Evolutionary conservation across 495 filamentous ascomycete species (phyloP).

Genomic region (Trichoderma gamsii): DNA sequence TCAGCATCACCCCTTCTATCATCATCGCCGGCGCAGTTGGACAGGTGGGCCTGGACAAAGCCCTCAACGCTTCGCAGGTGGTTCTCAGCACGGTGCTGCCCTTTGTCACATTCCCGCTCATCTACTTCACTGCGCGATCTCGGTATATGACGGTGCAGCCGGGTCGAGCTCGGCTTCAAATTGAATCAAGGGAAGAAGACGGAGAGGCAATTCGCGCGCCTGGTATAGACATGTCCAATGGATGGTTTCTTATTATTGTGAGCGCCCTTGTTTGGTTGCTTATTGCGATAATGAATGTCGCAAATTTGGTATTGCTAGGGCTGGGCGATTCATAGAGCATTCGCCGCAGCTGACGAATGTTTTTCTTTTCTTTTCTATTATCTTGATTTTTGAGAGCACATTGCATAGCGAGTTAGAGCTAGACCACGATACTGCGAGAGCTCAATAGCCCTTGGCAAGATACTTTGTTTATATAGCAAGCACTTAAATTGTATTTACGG

Average conservation of each 20-base stretch:
- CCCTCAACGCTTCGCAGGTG: slow-evolving; percentile 73
- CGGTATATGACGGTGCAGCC: slow-evolving; percentile 70
- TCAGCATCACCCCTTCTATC: slow-evolving; percentile 75
- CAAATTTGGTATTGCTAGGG: slow-evolving; percentile 63
- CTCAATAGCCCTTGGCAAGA: no score
- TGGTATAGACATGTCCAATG: slow-evolving; percentile 55
- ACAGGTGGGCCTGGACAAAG: slow-evolving; percentile 60
- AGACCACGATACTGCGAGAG: no score
- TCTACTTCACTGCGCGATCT: slow-evolving; percentile 79
- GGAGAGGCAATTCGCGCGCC: slow-evolving; percentile 22
- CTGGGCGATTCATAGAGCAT: slow-evolving; percentile 31
- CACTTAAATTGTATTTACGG: no score
- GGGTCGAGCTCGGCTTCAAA: slow-evolving; percentile 29
- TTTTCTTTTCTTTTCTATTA: not conserved
- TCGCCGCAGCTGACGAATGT: not conserved
- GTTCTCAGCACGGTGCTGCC: slow-evolving; percentile 75
- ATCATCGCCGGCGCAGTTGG: slow-evolving; percentile 77
- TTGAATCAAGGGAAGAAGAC: slow-evolving; percentile 19
- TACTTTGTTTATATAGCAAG: no score
- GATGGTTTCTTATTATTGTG: slow-evolving; percentile 48
- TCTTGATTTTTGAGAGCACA: not conserved
- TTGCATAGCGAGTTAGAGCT: no score
- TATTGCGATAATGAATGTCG: slow-evolving; percentile 67
- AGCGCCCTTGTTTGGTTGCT: slow-evolving; percentile 59
- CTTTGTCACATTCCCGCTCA: slow-evolving; percentile 73